Base-by-base conservation (phyloP, 352 stramenopile species). In the Globisporangium orthogonon region DNA sequence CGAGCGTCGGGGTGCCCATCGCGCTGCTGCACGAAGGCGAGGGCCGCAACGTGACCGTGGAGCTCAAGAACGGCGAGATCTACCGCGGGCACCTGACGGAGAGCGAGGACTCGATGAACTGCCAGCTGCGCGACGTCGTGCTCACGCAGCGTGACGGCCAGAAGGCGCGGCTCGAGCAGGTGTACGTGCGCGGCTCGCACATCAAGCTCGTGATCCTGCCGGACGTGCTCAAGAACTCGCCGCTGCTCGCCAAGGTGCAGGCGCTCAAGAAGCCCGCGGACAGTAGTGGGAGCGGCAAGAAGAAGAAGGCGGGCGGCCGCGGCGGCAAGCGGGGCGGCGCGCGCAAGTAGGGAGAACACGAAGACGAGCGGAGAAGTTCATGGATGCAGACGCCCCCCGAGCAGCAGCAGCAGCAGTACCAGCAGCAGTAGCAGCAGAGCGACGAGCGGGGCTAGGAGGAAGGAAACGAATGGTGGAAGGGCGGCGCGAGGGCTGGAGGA, bases 151-250 rank as follows among this genome's bases (percentile, higher is more conserved):
- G 79, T 43, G 81, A 96, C 68, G 86, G 87, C 7, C 75, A 91
- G 63, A 89, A 91, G 60, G 59, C 62, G 56, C 87, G 89, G 54
- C 68, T 96, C 15, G 85, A 96, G 69, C 66, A 87, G 74, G 73
- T 99, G 14, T 99, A 98, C 68, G 78, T 99, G 48, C 74, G 95
- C 54, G 96, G 96, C 18, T 98, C 87, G 58, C 95, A 98, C 58
- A 96, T 99, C 61, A 97, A 98, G 76, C 90, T 98, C 52, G 95
- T 98, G 69, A 97, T 98, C 50, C 73, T 98, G 56, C 96, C 95
- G 6, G 95, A 98, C 45, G 83, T 99, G 37, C 82, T 99, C 56
- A 98, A 98, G 74, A 98, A 98, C 77, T 97, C 96, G 52, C 96
- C 96, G 23, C 76, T 98, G 23, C 97, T 98, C 66, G 93, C 94